These are phyloP conservation scores for Phytophthora aleatoria DNA, from an alignment of 352 stramenopile genomes.

Conservation along the genomic window DNA sequence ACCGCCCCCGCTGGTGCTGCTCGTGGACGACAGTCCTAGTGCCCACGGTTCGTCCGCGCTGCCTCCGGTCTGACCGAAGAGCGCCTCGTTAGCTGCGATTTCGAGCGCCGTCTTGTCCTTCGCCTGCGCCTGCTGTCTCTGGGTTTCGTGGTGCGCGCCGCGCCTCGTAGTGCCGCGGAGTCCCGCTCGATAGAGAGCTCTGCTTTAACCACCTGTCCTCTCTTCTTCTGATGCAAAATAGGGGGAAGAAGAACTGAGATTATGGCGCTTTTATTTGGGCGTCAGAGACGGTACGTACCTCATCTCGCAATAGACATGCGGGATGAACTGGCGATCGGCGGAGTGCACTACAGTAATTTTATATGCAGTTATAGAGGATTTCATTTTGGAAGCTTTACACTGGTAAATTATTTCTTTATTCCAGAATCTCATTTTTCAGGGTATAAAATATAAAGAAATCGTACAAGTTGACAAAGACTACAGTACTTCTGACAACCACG, in stretches of 20 bases:
- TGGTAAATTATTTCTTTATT: too few relatives aligned
- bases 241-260: slow-evolving; percentile 8
- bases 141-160: slow-evolving; percentile 3
- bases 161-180: slow-evolving; percentile 16
- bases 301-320: slow-evolving; percentile 15
- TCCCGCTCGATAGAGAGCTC: slow-evolving; percentile 2
- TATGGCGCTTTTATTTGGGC: slow-evolving; percentile 16
- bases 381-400: too few relatives aligned
- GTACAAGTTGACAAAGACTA: neutral
- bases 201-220: neutral
- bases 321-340: neutral
- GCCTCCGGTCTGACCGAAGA: slow-evolving; percentile 41
- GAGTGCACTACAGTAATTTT: too few relatives aligned
- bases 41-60: slow-evolving; percentile 41
- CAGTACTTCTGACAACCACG: neutral
- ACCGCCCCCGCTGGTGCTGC: slow-evolving; percentile 21
- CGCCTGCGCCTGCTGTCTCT: slow-evolving; percentile 12
- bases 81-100: slow-evolving; percentile 44
- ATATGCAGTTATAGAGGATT: too few relatives aligned
- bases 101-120: slow-evolving; percentile 47
- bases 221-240: neutral
- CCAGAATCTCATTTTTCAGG: neutral
- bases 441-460: neutral
- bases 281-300: slow-evolving; percentile 10
- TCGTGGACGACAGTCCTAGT: slow-evolving; percentile 23